These are phyloP conservation scores for Rhododendron henanense DNA, from an alignment of 148 eudicot species.

Conservation along the genomic window DNA sequence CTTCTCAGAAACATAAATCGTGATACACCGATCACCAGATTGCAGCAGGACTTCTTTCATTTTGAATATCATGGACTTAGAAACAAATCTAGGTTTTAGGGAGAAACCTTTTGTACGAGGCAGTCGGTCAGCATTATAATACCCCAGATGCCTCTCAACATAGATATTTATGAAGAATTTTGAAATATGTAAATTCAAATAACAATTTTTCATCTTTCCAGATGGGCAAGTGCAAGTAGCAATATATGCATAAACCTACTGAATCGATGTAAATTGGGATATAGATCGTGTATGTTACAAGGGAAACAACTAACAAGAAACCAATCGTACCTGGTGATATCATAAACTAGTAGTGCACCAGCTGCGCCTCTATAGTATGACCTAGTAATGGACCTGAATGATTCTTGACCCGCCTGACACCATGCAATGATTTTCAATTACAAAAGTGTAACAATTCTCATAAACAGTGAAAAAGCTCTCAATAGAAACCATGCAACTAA, in stretches of 20 bases:
- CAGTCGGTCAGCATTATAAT: neutral
- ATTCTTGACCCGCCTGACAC: constrained; percentile 58
- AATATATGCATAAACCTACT: too few relatives aligned
- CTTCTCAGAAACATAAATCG: neutral
- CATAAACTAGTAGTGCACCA: constrained; percentile 60
- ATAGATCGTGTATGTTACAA: neutral
- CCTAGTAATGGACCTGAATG: constrained; percentile 59
- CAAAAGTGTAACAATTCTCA: neutral
- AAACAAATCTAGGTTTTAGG: neutral
- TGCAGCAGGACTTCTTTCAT: neutral
- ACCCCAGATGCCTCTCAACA: neutral
- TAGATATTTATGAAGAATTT: neutral
- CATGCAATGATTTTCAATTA: constrained; percentile 5
- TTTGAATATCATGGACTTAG: neutral
- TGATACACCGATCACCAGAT: neutral
- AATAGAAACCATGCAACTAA: neutral
- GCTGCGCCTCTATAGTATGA: constrained; percentile 65
- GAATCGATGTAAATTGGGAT: neutral
- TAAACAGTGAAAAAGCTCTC: neutral
- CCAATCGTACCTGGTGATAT: constrained; percentile 45
- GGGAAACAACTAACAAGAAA: neutral
- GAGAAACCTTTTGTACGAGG: neutral
- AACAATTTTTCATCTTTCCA: neutral
- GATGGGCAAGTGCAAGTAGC: neutral
- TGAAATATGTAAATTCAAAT: neutral